Base-by-base conservation (phyloP, 2,329 filamentous ascomycete species). In the Raffaelea deltoideospora region DNA sequence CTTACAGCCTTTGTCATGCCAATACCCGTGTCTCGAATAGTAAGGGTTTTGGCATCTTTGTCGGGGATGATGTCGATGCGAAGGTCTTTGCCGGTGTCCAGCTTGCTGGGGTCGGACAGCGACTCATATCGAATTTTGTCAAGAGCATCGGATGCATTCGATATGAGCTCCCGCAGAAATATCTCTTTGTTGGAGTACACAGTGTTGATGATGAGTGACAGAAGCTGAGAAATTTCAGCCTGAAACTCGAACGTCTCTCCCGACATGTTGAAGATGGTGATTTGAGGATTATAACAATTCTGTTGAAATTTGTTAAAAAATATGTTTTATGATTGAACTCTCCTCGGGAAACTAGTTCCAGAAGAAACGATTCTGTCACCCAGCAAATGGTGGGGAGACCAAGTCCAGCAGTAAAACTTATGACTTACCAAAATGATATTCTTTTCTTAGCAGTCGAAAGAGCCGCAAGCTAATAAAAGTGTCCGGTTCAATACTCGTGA, bases 161-260 rank as follows among this genome's bases (percentile, higher is more conserved):
- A 96, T 58, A 98, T 84, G 54, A 98, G 61, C 70, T 98, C 90
- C 80, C 90, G 74, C 55, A 98, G 70, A 79, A 98, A 98, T 61
- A 98, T 96, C 70, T 96, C 90, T 76, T 98, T 98, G 81, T 98
- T 98, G 53, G 87, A 95, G 76, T 96, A 98, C 71, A 98, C 90
- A 50, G 90, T 96, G 83, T 98, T 98, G 77, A 98, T 98, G 69
- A 98, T 98, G 62, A 98, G 83, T 52, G 80, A 86, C 60, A 98
- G 82, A 50, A 98, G 84, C 84, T 98, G 90, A 82, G 88, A 96
- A 62, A 98, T 98, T 83, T 98, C 90, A 81, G 90, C 90, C 81
- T 98, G 90, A 74, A 96, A 98, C 81, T 96, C 88, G 71, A 98
- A 98, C 52, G 87, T 95, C 73, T 96, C 55, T 38, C 47, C 87